Evolutionary conservation across 2,329 filamentous ascomycete species (phyloP), one percentile per base, ranked within the genome.

Genomic region (Sporothrix schenckii): DNA sequence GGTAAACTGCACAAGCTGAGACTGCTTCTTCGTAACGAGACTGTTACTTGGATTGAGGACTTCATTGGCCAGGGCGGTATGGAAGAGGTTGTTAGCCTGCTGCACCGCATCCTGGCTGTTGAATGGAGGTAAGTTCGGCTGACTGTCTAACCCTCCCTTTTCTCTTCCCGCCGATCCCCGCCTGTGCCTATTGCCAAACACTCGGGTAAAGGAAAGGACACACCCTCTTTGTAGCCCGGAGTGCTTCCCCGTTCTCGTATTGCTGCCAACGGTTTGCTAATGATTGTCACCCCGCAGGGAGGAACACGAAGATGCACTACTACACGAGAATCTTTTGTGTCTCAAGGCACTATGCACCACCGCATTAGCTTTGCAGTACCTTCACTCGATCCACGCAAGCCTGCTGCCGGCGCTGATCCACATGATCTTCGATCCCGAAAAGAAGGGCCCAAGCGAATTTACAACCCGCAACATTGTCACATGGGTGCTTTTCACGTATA

Each of bases 381-480:
- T 99, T 9, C 87, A 92, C 74, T 88, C 88, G 11, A 92, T 97
- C 70, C 92, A 96, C 74, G 83, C 85, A 6, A 90, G 90, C 0
- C 85, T 99, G 10, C 97, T 98, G 77, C 93, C 94, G 1, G 92
- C 92, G 34, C 83, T 99, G 61, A 81, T 98, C 61, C 87, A 88
- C 71, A 93, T 98, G 90, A 85, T 98, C 53, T 98, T 98, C 76
- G 94, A 97, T 76, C 92, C 96, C n/a, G 94, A 98, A 78, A 96
- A 94, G 83, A 98, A 98, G 79, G 95, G 95, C 0, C 95, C 95
- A 0, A 96, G 92, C 82, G 95, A 99, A 80, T 99, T 97, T 79
- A 95, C 92, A 4, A 98, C 95, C 14, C 90, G 95, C 69, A 91
- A 91, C 75, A 92, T 98, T 75, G 91, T 98, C 77, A 92, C 94